Percentiles rank a stretch among this genome's conserved stretches.
These are phyloP conservation scores for Scheffersomyces amazonensis DNA, from an alignment of 805 yeast species.

Conservation along the genomic window DNA sequence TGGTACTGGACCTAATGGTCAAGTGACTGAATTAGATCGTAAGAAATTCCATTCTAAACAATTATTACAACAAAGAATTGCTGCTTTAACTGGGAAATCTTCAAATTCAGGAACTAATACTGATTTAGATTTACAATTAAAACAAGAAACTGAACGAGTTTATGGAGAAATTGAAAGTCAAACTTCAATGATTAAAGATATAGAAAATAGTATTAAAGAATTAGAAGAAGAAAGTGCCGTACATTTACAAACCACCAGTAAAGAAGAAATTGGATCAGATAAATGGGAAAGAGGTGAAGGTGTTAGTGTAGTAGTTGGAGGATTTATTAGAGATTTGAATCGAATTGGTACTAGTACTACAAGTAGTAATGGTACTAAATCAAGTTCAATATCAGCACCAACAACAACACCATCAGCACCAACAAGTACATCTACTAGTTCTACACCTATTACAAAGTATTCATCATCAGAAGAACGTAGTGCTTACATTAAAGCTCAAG, in stretches of 20 bases:
- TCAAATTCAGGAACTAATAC: conserved; percentile 33
- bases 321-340: conserved; percentile 54
- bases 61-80: conserved; percentile 80
- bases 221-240: conserved; percentile 50
- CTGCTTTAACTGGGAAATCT: conserved; percentile 79
- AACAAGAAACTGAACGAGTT: conserved; percentile 50
- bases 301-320: conserved; percentile 58
- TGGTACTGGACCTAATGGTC: conserved; percentile 88
- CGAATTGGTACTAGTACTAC: not conserved
- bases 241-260: conserved; percentile 37
- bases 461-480: conserved; percentile 66
- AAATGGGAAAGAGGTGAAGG: conserved; percentile 85
- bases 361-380: not conserved
- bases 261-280: conserved; percentile 50
- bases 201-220: conserved; percentile 66
- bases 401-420: conserved; percentile 6
- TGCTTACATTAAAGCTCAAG: conserved; percentile 77
- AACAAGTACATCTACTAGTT: conserved; percentile 2
- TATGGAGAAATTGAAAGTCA: conserved; percentile 54
- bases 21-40: conserved; percentile 78
- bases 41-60: conserved; percentile 80
- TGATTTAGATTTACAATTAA: conserved; percentile 52
- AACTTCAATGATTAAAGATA: conserved; percentile 62
- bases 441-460: conserved; percentile 16
- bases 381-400: conserved; percentile 3